These are phyloP conservation scores for Mariannaea sp. DNA, from an alignment of 2,329 filamentous ascomycete genomes.

Conservation along the genomic window DNA sequence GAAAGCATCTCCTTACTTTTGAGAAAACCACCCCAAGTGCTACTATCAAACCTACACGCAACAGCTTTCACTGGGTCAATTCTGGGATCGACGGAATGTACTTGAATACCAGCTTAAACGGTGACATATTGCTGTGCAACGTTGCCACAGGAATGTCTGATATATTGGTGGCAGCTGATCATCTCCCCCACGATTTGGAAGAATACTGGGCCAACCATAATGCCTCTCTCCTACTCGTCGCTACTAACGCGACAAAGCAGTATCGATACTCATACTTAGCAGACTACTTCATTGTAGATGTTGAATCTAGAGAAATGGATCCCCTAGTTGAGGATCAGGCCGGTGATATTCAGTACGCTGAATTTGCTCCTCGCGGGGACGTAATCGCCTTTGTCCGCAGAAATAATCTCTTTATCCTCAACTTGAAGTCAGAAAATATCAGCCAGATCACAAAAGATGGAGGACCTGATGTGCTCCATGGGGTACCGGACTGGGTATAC, in stretches of 20 bases:
- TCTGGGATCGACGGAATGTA: slow-evolving; percentile 66
- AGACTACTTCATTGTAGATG: slow-evolving; percentile 67
- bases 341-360: slow-evolving; percentile 70
- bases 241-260: slow-evolving; percentile 69
- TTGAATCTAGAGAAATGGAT: slow-evolving; percentile 58
- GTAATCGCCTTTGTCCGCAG: slow-evolving; percentile 69
- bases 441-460: slow-evolving; percentile 64
- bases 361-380: slow-evolving; percentile 61
- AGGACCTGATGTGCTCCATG: slow-evolving; percentile 66
- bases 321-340: slow-evolving; percentile 63
- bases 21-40: slow-evolving; percentile 60
- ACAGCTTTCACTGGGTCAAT: slow-evolving; percentile 61
- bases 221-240: slow-evolving; percentile 62
- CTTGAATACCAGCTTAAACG: slow-evolving; percentile 55
- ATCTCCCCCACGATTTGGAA: slow-evolving; percentile 58
- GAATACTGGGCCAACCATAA: slow-evolving; percentile 68
- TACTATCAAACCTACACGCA: slow-evolving; percentile 51
- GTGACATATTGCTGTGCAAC: slow-evolving; percentile 64
- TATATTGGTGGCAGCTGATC: slow-evolving; percentile 62
- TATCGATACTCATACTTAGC: slow-evolving; percentile 72
- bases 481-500: slow-evolving; percentile 80
- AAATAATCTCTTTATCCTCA: slow-evolving; percentile 64
- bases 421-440: slow-evolving; percentile 51
- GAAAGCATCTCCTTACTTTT: slow-evolving; percentile 61
- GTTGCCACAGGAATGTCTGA: slow-evolving; percentile 61